phyloP scores from a whole-genome alignment of 768 basidiomycete genomes.

The Amanita phalloides region DNA sequence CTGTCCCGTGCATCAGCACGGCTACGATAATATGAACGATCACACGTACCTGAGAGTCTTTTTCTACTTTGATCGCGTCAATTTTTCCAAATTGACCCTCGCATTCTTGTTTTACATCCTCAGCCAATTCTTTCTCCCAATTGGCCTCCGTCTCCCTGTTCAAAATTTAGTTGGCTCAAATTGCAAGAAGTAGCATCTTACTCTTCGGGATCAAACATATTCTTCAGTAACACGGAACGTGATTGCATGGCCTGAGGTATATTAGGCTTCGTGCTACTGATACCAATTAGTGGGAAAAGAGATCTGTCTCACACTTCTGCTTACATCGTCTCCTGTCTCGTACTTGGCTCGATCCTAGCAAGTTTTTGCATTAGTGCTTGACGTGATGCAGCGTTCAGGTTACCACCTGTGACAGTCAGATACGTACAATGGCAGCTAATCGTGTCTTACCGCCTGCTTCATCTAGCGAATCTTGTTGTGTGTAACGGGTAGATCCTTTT shows the following conservation, averaged over 20 bases:
- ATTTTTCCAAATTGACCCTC: slow-evolving; percentile 86
- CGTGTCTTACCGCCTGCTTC: slow-evolving; percentile 67
- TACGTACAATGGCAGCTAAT: background rate
- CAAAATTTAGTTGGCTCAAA: background rate
- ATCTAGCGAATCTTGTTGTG: slow-evolving; percentile 73
- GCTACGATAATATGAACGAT: background rate
- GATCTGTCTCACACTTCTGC: slow-evolving; percentile 11
- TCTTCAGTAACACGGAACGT: slow-evolving; percentile 79
- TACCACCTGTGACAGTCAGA: slow-evolving; percentile 54
- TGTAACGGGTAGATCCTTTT: slow-evolving; percentile 70
- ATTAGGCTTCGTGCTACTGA: slow-evolving; percentile 55
- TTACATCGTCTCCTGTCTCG: slow-evolving; percentile 52
- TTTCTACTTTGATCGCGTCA: slow-evolving; percentile 84
- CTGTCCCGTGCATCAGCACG: slow-evolving; percentile 26
- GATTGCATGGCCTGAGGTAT: slow-evolving; percentile 84
- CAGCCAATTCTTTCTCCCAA: slow-evolving; percentile 94
- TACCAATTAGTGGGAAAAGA: slow-evolving; percentile 6
- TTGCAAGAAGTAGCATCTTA: slow-evolving; percentile 25
- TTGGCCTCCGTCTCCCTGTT: slow-evolving; percentile 86
- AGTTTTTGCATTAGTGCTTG: slow-evolving; percentile 99
- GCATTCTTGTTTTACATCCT: slow-evolving; percentile 93
- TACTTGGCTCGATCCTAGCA: slow-evolving; percentile 78
- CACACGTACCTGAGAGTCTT: slow-evolving; percentile 70
- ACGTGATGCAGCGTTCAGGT: slow-evolving; percentile 95
- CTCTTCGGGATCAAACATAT: slow-evolving; percentile 99